Evolutionary conservation across 1,139 yeast species (phyloP).

Genomic region (Eremothecium cymbalariae): DNA sequence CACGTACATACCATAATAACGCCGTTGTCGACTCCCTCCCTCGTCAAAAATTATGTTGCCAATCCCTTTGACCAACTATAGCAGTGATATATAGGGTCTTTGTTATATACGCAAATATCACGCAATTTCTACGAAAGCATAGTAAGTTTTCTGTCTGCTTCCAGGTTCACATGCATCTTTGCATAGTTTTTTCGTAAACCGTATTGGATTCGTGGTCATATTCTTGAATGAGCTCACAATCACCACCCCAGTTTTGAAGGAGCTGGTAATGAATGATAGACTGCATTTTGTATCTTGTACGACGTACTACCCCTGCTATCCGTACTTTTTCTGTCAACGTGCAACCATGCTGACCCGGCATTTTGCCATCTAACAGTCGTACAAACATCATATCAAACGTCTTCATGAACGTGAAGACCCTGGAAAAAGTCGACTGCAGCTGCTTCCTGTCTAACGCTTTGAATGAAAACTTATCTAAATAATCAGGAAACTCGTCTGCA

Average conservation of each 20-base stretch:
- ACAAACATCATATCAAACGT: slow-evolving; percentile 39
- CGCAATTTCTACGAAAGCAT: no score
- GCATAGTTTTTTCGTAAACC: slow-evolving; percentile 31
- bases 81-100: no score
- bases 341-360: slow-evolving; percentile 25
- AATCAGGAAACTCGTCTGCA: slow-evolving; percentile 62
- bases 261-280: slow-evolving; percentile 24
- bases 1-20: slow-evolving; percentile 10
- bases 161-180: no score
- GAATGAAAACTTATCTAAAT: slow-evolving; percentile 40
- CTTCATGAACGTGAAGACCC: slow-evolving; percentile 38
- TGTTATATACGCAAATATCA: no score
- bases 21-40: slow-evolving; percentile 24
- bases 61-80: slow-evolving; percentile 22
- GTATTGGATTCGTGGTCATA: slow-evolving; percentile 33
- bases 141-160: no score
- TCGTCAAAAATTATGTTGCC: slow-evolving; percentile 13
- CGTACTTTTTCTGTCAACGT: slow-evolving; percentile 43
- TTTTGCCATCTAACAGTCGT: slow-evolving; percentile 37
- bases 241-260: no score
- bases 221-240: slow-evolving; percentile 30
- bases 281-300: slow-evolving; percentile 38
- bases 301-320: slow-evolving; percentile 39
- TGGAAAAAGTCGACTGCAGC: slow-evolving; percentile 18
- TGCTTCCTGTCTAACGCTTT: slow-evolving; percentile 12